Evolutionary conservation across 176 grass and related monocot species (phyloP).

Genomic region (Luzula sylvatica): DNA sequence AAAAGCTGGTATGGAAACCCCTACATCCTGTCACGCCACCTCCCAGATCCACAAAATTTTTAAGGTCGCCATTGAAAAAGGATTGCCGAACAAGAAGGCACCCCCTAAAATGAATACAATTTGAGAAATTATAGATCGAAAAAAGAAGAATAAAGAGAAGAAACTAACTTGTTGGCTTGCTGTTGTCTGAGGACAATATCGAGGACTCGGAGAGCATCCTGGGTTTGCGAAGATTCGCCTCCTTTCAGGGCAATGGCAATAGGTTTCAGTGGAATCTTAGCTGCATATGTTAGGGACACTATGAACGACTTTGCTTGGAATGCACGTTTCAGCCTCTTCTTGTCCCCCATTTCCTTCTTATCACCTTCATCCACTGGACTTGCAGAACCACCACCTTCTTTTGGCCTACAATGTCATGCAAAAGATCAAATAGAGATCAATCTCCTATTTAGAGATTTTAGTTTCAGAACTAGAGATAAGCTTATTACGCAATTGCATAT

Average conservation of each 20-base stretch:
- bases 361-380: constrained; percentile 32
- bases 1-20: constrained; percentile 85
- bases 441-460: background rate
- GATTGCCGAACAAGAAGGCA: constrained; percentile 76
- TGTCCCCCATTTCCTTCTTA: constrained; percentile 29
- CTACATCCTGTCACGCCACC: constrained; percentile 70
- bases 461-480: background rate
- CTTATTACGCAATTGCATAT: too few relatives aligned
- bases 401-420: background rate
- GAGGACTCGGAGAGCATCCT: constrained; percentile 68
- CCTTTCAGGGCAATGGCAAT: constrained; percentile 52
- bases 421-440: background rate
- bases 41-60: constrained; percentile 57
- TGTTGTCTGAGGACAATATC: constrained; percentile 90
- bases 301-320: constrained; percentile 54
- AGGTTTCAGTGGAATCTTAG: constrained; percentile 64
- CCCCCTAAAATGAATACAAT: constrained; percentile 29
- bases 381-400: constrained; percentile 31
- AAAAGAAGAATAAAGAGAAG: background rate
- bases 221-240: constrained; percentile 40
- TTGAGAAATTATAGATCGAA: background rate
- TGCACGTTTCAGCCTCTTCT: constrained; percentile 49
- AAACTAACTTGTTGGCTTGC: constrained; percentile 59
- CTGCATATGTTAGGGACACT: constrained; percentile 50
- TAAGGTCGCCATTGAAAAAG: constrained; percentile 56